Conservation (phyloP, 352 stramenopile species). For the Halophytophthora batemanensis region DNA sequence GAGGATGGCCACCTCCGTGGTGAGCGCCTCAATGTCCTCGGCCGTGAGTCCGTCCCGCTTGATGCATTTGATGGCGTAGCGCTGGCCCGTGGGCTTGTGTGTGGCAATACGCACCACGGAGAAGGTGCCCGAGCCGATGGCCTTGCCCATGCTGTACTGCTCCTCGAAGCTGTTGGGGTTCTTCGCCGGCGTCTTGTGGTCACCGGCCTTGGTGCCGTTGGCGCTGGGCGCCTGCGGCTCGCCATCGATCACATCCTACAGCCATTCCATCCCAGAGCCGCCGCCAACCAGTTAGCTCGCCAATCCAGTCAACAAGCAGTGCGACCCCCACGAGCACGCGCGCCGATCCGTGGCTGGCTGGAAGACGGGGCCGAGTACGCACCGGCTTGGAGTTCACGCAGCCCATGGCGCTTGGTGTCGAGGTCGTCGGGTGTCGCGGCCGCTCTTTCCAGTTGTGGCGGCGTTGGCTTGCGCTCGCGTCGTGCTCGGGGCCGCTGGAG, state of each 20-base stretch:
- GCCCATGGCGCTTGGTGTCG: constrained; percentile 43
- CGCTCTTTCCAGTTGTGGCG: constrained; percentile 31
- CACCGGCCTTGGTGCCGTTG: constrained; percentile 27
- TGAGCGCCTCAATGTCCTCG: constrained; percentile 76
- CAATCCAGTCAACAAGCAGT: too few species aligned
- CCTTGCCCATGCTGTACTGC: constrained; percentile 82
- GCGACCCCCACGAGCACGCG: background rate
- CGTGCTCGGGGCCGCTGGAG: too few species aligned
- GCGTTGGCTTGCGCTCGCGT: constrained; percentile 20
- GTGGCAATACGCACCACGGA: constrained; percentile 79
- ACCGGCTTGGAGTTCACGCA: constrained; percentile 76
- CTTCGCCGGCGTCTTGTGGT: constrained; percentile 18
- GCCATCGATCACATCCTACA: constrained; percentile 48
- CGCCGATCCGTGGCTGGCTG: background rate
- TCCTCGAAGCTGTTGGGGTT: constrained; percentile 81
- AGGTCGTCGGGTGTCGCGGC: constrained; percentile 24
- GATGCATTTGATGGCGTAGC: constrained; percentile 83
- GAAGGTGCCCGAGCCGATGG: constrained; percentile 88
- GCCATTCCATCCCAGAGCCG: too few species aligned
- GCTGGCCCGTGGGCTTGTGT: constrained; percentile 41
- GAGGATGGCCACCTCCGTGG: constrained; percentile 83
- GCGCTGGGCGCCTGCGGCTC: constrained; percentile 33
- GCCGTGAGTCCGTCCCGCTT: constrained; percentile 77
- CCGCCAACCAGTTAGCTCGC: too few species aligned
- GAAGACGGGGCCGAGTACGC: constrained; percentile 9